Evolutionary conservation across 176 grass and related monocot species (phyloP).

Genomic region (Bonia amplexicaulis): DNA sequence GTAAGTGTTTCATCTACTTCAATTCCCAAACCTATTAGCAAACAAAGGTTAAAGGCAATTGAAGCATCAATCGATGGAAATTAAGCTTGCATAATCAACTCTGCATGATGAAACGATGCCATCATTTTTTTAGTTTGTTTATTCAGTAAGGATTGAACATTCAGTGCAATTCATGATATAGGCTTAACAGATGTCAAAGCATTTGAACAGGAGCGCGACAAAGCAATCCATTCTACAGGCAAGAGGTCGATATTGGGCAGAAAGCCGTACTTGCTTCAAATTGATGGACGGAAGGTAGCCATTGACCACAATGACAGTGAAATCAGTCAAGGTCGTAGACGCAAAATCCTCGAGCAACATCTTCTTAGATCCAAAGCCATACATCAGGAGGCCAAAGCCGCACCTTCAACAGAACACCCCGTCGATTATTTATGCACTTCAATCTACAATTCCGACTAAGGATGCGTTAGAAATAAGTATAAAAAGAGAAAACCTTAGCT

Average conservation of each 20-base stretch:
- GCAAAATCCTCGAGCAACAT: slow-evolving; percentile 70
- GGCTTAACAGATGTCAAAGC: not conserved
- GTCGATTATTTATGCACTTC: not conserved
- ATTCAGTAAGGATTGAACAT: not conserved
- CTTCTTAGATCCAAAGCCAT: slow-evolving; percentile 96
- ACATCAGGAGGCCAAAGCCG: slow-evolving; percentile 79
- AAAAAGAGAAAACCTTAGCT: slow-evolving; percentile 48
- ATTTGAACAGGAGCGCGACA: not conserved
- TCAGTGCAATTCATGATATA: not conserved
- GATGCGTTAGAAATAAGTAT: not conserved
- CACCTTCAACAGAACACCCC: slow-evolving; percentile 34
- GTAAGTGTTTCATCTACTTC: not conserved
- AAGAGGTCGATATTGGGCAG: not conserved
- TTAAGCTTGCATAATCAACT: not conserved
- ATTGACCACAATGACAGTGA: slow-evolving; percentile 76
- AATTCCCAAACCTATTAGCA: too few species aligned
- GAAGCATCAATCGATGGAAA: not conserved
- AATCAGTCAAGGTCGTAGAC: slow-evolving; percentile 62
- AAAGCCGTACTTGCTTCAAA: slow-evolving; percentile 68
- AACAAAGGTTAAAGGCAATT: not conserved
- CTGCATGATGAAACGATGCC: not conserved
- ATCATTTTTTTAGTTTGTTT: not conserved
- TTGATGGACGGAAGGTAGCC: slow-evolving; percentile 82
- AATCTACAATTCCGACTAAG: not conserved
- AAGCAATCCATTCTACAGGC: not conserved